Percentiles rank a stretch among this genome's conserved stretches.
These are phyloP conservation scores for Cutaneotrichosporon mucoides DNA, from an alignment of 1,284 basidiomycete species.

Conservation along the genomic window DNA sequence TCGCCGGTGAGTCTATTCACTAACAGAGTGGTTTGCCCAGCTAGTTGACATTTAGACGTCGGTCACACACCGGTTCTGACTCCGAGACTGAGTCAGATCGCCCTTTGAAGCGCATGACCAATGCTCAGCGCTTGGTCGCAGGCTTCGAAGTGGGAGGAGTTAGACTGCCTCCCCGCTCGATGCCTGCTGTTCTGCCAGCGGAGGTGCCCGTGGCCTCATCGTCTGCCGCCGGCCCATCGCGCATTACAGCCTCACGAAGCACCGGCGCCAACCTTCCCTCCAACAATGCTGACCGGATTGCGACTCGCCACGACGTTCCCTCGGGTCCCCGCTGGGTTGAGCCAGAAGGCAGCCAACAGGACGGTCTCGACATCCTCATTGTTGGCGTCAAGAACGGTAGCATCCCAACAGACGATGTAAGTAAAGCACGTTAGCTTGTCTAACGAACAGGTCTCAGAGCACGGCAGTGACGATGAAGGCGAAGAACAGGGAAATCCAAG, in stretches of 20 bases:
- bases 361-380: slow-evolving; percentile 40
- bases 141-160: no score
- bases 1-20: no score
- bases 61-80: slow-evolving; percentile 20
- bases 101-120: background rate
- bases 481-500: slow-evolving; percentile 14
- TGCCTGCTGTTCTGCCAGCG: no score
- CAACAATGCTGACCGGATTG: slow-evolving; percentile 4
- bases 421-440: background rate
- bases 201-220: no score
- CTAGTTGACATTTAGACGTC: slow-evolving; percentile 23
- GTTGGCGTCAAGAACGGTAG: slow-evolving; percentile 31
- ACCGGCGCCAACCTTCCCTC: no score
- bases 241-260: no score
- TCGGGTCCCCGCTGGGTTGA: slow-evolving; percentile 33
- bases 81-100: slow-evolving; percentile 36
- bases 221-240: no score
- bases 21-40: no score
- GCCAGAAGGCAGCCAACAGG: slow-evolving; percentile 15
- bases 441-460: slow-evolving; percentile 3
- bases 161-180: no score
- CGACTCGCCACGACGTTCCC: slow-evolving; percentile 28
- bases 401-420: slow-evolving; percentile 7
- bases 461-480: slow-evolving; percentile 4
- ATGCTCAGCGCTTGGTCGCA: background rate